A percentile compares a stretch with the other conserved stretches of the same genome.
These are phyloP conservation scores for Alloteropsis semialata DNA, from an alignment of 176 grass and related monocot species.

Conservation along the genomic window DNA sequence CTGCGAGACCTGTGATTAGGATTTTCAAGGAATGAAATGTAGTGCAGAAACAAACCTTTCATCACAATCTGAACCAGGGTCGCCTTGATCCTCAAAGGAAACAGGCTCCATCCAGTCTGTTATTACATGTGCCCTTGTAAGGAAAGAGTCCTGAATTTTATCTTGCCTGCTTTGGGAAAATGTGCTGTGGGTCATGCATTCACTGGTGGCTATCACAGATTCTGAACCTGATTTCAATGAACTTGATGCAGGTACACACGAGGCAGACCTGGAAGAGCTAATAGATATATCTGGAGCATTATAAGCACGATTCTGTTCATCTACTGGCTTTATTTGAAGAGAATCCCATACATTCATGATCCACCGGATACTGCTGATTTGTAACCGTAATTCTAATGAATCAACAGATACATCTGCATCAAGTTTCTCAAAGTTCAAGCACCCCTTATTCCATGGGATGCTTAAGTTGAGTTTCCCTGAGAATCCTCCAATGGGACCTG, in stretches of 20 bases:
- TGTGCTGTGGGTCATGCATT: slow-evolving; percentile 9
- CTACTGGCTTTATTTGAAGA: slow-evolving; percentile 41
- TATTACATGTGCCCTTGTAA: slow-evolving; percentile 72
- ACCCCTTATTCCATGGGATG: slow-evolving; percentile 93
- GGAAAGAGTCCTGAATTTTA: slow-evolving; percentile 60
- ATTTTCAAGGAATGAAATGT: slow-evolving; percentile 4
- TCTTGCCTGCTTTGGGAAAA: slow-evolving; percentile 53
- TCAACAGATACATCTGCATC: slow-evolving; percentile 78
- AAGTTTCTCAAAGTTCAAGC: slow-evolving; percentile 73
- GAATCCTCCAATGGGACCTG: slow-evolving; percentile 82
- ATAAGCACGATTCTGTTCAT: slow-evolving; percentile 30
- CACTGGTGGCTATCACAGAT: slow-evolving; percentile 27
- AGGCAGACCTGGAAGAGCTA: slow-evolving; percentile 28
- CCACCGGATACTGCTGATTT: slow-evolving; percentile 74
- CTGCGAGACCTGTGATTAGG: not conserved
- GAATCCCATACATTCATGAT: slow-evolving; percentile 56
- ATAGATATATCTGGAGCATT: slow-evolving; percentile 46
- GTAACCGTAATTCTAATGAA: slow-evolving; percentile 74
- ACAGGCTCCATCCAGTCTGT: slow-evolving; percentile 73
- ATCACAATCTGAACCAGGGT: slow-evolving; percentile 74
- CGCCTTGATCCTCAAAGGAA: slow-evolving; percentile 46
- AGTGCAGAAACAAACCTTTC: slow-evolving; percentile 68
- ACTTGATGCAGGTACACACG: slow-evolving; percentile 26
- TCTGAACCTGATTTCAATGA: slow-evolving; percentile 43
- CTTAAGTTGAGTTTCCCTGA: slow-evolving; percentile 83